A percentile compares a stretch with the other conserved stretches of the same genome.
These are phyloP conservation scores for Kalmusia sp. DNA, from an alignment of 2,329 filamentous ascomycete genomes.

Conservation along the genomic window DNA sequence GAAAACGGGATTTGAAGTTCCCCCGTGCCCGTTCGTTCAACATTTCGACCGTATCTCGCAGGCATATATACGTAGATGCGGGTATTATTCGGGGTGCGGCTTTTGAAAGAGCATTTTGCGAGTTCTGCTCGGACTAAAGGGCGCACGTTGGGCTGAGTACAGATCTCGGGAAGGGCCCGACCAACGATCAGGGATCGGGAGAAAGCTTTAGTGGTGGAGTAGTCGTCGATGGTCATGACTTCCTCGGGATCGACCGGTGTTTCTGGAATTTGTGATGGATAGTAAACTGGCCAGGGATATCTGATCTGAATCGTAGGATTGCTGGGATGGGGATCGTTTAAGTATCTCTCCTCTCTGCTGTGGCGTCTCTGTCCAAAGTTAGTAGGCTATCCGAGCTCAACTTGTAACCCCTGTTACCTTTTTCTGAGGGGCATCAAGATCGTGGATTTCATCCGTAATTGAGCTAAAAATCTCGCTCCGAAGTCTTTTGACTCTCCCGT, in stretches of 20 bases:
- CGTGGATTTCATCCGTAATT: background rate
- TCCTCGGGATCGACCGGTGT: background rate
- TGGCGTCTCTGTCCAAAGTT: background rate
- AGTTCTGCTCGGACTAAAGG: constrained; percentile 1
- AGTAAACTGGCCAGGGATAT: background rate
- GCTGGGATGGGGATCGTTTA: background rate
- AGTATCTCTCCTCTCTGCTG: background rate
- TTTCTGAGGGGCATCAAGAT: background rate
- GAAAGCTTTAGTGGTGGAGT: background rate
- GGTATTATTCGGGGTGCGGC: background rate
- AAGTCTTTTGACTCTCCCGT: background rate
- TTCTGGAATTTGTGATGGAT: background rate
- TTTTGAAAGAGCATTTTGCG: background rate
- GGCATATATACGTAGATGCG: background rate
- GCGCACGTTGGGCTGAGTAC: background rate
- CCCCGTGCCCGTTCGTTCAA: background rate
- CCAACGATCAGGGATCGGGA: background rate
- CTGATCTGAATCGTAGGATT: background rate
- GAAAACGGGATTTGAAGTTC: background rate
- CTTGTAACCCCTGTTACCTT: too few relatives aligned
- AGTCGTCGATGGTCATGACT: background rate
- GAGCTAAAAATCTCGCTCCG: background rate
- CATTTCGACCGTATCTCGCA: background rate
- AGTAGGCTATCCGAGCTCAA: too few relatives aligned
- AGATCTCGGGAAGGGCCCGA: background rate